Evolutionary conservation across 768 basidiomycete species (phyloP).

Genomic region (Auricularia auricula-judae): DNA sequence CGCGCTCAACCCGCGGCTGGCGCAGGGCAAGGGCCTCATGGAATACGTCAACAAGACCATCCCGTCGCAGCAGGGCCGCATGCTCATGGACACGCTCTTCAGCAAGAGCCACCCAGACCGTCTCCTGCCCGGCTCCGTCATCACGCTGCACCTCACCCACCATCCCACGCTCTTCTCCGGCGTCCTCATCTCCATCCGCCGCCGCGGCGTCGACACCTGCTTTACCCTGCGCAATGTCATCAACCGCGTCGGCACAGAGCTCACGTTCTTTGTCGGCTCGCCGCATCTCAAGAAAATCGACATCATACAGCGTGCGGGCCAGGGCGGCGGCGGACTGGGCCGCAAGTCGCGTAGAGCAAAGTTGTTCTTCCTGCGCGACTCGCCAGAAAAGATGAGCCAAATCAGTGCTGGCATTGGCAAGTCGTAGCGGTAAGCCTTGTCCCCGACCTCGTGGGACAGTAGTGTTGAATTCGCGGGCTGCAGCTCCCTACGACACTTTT

Average conservation of each 20-base stretch:
- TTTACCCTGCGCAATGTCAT: constrained; percentile 85
- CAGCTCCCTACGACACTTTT: no score
- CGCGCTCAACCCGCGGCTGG: constrained; percentile 20
- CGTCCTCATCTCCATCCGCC: constrained; percentile 71
- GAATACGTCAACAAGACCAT: constrained; percentile 54
- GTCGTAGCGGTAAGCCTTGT: constrained; percentile 3
- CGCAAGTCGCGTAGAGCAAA: constrained; percentile 67
- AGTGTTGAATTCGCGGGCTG: no score
- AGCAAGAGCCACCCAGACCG: constrained; percentile 55
- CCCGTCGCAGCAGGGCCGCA: constrained; percentile 56
- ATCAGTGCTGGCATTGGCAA: constrained; percentile 41
- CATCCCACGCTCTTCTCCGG: constrained; percentile 82
- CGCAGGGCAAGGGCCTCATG: constrained; percentile 70
- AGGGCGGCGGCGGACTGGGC: constrained; percentile 28
- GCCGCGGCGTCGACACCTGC: constrained; percentile 79
- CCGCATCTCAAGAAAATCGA: constrained; percentile 84
- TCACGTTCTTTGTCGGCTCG: constrained; percentile 79
- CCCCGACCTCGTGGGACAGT: no score
- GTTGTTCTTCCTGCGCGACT: constrained; percentile 70
- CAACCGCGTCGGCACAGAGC: constrained; percentile 85
- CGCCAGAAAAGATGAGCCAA: constrained; percentile 76
- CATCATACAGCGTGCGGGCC: constrained; percentile 51
- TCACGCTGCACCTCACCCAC: constrained; percentile 67
- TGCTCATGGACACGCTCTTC: constrained; percentile 60
- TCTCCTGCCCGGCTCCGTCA: constrained; percentile 73